phyloP scores from a whole-genome alignment of 2,329 filamentous ascomycete genomes.

The Orbilia oligospora region DNA sequence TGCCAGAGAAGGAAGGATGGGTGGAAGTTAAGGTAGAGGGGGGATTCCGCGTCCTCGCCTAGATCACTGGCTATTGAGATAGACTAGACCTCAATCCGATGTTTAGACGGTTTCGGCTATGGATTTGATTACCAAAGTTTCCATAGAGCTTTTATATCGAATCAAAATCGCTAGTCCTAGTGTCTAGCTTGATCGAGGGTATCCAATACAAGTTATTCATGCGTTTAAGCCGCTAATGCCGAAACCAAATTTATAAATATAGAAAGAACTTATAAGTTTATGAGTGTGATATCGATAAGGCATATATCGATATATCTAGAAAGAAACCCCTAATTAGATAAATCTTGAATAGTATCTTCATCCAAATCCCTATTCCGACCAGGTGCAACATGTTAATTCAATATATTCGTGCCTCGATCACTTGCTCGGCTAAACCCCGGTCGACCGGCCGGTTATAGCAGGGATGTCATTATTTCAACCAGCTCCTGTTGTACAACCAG shows the following conservation, averaged over 20 bases:
- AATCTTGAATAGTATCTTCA: not conserved
- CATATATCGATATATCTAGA: too few species aligned
- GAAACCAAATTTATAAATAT: too few species aligned
- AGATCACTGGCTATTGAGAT: not conserved
- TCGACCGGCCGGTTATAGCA: not conserved
- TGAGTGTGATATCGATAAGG: too few species aligned
- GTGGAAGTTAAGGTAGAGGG: conserved; percentile 73
- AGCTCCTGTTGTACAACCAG: conserved; percentile 7
- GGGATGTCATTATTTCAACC: conserved; percentile 7
- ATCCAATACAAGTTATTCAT: too few species aligned
- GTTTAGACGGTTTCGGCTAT: not conserved
- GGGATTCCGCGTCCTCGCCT: conserved; percentile 42
- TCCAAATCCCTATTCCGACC: too few species aligned
- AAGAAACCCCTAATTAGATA: too few species aligned
- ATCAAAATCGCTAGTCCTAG: too few species aligned
- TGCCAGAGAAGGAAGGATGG: conserved; percentile 77
- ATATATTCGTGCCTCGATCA: not conserved
- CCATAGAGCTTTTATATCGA: too few species aligned
- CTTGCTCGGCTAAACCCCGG: conserved; percentile 43
- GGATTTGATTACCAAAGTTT: not conserved
- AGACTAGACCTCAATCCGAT: not conserved
- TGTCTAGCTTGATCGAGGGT: too few species aligned
- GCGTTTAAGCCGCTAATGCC: too few species aligned
- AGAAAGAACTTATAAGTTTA: too few species aligned
- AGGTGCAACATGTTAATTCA: too few species aligned